phyloP scores from a whole-genome alignment of 192 early-diverging fungal species.

The Coemansia sp. region DNA sequence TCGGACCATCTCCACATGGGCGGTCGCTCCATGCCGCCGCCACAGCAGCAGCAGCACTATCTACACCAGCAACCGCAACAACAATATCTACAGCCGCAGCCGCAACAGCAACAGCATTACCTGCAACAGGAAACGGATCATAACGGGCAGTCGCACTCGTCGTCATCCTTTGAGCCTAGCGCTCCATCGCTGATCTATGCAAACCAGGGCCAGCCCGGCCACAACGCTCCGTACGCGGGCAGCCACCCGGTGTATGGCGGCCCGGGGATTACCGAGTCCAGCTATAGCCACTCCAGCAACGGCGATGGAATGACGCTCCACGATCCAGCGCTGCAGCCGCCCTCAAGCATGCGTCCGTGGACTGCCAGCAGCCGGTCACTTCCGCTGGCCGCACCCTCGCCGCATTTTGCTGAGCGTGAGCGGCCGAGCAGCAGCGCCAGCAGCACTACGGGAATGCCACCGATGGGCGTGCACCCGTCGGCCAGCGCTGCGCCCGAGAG shows the following conservation, averaged over 20 bases:
- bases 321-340: slow-evolving; percentile 5
- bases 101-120: slow-evolving; percentile 2
- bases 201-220: background rate
- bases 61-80: background rate
- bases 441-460: slow-evolving; percentile 36
- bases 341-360: slow-evolving; percentile 37
- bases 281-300: slow-evolving; percentile 30
- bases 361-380: slow-evolving; percentile 43
- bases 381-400: slow-evolving; percentile 14
- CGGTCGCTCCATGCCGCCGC: slow-evolving; percentile 1
- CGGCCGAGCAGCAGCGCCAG: slow-evolving; percentile 40
- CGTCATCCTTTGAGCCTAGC: slow-evolving; percentile 4
- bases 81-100: background rate
- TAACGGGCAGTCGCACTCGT: background rate
- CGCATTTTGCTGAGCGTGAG: slow-evolving; percentile 27
- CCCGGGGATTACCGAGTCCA: background rate
- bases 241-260: slow-evolving; percentile 1
- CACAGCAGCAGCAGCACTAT: background rate
- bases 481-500: slow-evolving; percentile 14
- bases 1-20: slow-evolving; percentile 21
- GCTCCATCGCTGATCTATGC: background rate
- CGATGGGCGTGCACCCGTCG: slow-evolving; percentile 27
- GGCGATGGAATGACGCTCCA: slow-evolving; percentile 19
- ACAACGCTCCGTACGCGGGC: background rate
- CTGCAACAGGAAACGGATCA: background rate